Evolutionary conservation across 768 basidiomycete species (phyloP), one percentile per base, ranked within the genome.

Genomic region (Mycena alexandri): DNA sequence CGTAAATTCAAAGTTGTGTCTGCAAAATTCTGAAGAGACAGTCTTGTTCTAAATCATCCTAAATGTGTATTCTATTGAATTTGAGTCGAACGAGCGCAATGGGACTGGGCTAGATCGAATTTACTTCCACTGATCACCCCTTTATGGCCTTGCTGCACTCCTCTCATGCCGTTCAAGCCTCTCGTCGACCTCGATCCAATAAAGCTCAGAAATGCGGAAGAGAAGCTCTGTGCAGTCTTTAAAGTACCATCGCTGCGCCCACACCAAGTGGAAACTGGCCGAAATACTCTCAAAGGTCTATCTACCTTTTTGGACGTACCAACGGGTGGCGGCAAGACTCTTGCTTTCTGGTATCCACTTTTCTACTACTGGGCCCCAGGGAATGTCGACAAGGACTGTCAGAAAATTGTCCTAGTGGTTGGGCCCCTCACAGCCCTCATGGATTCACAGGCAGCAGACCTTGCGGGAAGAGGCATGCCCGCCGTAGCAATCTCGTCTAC

Each of bases 281-380:
- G 63, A 50, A 67, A 70, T 44, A 57, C 50, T 17, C 54, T 70
- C 7, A 52, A 33, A n/a, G 68, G 68, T 13, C 50, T 46, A 1
- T 29, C 57, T 25, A 70, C 69, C 1, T 9, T 70, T 13, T 21
- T 70, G 7, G 68, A 66, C 22, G 46, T 67, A 11, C 70, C 66
- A 0, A 72, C 69, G 0, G 69, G 71, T 16, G 67, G 62, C 2
- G 71, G 71, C 38, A 71, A 71, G 33, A 71, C 71, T 24, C 53
- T 65, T 12, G 64, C 71, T 16, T 72, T 72, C 50, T 72, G 61
- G 44, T 59, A 63, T 25, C 48, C 71, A 1, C 55, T 72, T 1
- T 63, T 72, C 42, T 71, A 71, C 42, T 56, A 9, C n/a, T 59
- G 70, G 59, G 34, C 29, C 0, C 63, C 62, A 42, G 63, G 63